phyloP scores from a whole-genome alignment of 768 basidiomycete genomes.

The Pisolithus orientalis region DNA sequence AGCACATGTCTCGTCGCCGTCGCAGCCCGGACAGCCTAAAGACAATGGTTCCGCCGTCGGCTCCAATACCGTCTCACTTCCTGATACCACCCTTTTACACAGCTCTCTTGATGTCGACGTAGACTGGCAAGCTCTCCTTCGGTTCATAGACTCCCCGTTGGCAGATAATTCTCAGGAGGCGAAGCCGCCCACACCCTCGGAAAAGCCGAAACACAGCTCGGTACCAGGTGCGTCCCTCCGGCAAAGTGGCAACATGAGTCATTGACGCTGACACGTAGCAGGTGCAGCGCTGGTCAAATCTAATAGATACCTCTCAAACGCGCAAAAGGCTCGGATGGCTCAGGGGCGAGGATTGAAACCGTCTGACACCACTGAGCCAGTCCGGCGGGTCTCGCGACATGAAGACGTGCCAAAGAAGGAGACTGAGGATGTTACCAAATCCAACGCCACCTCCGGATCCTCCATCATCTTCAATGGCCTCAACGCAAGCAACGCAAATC shows the following conservation, averaged over 20 bases:
- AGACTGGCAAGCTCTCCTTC: background rate
- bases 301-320: background rate
- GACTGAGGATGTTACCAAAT: background rate
- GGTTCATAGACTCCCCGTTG: background rate
- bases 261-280: background rate
- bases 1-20: background rate
- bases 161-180: background rate
- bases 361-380: background rate
- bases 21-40: background rate
- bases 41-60: background rate
- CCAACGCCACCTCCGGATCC: background rate
- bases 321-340: background rate
- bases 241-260: background rate
- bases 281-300: background rate
- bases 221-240: background rate
- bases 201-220: background rate
- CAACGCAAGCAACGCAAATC: background rate
- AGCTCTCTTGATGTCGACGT: background rate
- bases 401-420: background rate
- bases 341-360: background rate
- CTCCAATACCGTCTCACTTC: background rate
- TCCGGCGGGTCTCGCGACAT: background rate
- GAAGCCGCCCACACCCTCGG: background rate
- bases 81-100: background rate
- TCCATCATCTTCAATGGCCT: background rate